Base-by-base conservation (phyloP, 148 eudicot genomes). In the Vaccinium darrowii region DNA sequence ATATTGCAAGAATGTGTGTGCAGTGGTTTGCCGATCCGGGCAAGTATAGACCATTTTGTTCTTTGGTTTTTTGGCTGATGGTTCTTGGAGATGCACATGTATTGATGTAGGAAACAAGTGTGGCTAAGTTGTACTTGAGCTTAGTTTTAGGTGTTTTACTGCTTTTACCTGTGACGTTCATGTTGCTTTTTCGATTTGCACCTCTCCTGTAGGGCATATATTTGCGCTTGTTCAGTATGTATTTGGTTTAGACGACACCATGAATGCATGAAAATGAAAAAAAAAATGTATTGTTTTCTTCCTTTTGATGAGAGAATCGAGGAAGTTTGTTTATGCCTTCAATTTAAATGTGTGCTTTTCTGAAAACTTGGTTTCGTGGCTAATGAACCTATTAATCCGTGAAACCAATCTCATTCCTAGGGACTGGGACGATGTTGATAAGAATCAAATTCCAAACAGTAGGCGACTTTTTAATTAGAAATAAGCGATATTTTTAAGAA, bases 51-150 rank as follows among this genome's bases (percentile, higher is more conserved):
- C 39, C 74, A 69, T 69, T 69, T 36, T 27, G 27, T 69, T 76
- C 51, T 18, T 77, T 77, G 16, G 12, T 77, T 51, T 47, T 77
- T 23, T 77, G 58, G 80, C 80, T 77, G 80, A 52, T 77, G 36
- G 79, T 47, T 47, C 9, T 19, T 19, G 79, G 79, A 47, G 54
- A 76, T 74, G n/a, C 51, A 39, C 51, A 12, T 25, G 33, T 67
- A 67, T 67, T 65, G 72, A 67, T 67, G 36, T 13, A 5, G 13
- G 14, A 56, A 15, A 56, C 58, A 56, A 56, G 58, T 3, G 19
- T 2, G 58, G 58, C 58, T 12, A 56, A 56, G 58, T 19, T 25
- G 36, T 15, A 25, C 36, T 25, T 67, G 3, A 25, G 36, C 73
- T 10, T 67, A 25, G 73, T 67, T 25, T 67, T 67, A 58, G 15